Base-by-base conservation (phyloP, 1,284 basidiomycete genomes). In the Phellopilus nigrolimitatus region DNA sequence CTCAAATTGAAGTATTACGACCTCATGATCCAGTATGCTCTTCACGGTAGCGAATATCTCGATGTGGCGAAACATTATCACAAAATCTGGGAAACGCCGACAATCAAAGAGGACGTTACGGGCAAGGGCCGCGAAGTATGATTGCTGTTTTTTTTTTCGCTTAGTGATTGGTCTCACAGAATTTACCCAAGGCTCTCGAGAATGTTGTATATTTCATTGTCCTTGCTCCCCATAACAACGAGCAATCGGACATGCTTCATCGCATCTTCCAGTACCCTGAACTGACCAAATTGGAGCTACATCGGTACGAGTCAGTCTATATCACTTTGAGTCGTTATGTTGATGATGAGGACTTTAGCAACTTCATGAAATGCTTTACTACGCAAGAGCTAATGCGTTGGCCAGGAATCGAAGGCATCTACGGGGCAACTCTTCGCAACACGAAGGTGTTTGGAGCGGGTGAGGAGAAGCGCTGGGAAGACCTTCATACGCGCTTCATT, bases 301-400 rank as follows among this genome's bases (percentile, higher is more conserved):
- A 97, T 63, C 87, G 87, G 94, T 97, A n/a, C n/a, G 62, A 59
- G 91, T 72, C 4, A 15, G 4, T 28, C 25, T 15, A 25, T 58
- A 21, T 57, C 47, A 33, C 5, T 4, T 42, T 38, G 39, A 10
- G 30, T 42, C 51, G 30, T 27, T 17, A 42, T n/a, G 28, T 56
- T 57, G 36, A 58, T 49, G 15, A 52, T 39, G 10, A 31, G 41
- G 3, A 25, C 43, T 47, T n/a, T 52, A 97, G 92, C 65, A 94
- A 97, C 59, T 80, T 99, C 37, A 80, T 97, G 54, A 99, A 99
- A 73, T 95, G 91, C 63, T 99, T 99, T 66, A 88, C 88, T 10
- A 98, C 94, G 1, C 85, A 84, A 37, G 97, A 99, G 64, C 75
- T 99, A 39, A 97, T 98, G 91, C 76, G 95, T 56, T 99, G 97